phyloP scores from a whole-genome alignment of 2,329 filamentous ascomycete species.

The Macrophomina tecta region DNA sequence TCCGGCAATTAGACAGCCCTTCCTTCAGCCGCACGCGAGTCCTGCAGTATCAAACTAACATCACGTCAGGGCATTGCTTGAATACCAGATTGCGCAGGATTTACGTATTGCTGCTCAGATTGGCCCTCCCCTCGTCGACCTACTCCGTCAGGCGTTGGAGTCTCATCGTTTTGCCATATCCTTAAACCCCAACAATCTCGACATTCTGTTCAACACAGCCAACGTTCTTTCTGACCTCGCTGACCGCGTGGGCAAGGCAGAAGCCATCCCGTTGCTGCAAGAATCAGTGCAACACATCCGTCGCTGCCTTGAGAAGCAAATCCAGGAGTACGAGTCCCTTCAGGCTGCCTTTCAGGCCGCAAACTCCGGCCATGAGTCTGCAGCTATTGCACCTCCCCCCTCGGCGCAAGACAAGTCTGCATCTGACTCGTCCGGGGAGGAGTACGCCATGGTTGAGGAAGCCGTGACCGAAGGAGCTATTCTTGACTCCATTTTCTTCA shows the following conservation, averaged over 20 bases:
- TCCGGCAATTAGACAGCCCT: too few species aligned
- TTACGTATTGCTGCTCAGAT: constrained; percentile 65
- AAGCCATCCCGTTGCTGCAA: constrained; percentile 61
- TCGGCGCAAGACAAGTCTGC: constrained; percentile 22
- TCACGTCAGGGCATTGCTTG: constrained; percentile 65
- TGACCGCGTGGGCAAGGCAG: constrained; percentile 52
- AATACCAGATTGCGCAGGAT: constrained; percentile 73
- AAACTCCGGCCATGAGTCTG: constrained; percentile 30
- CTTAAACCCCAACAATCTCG: constrained; percentile 67
- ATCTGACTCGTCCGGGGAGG: constrained; percentile 53
- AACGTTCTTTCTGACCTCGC: constrained; percentile 72
- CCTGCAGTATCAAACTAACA: background rate
- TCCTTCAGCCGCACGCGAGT: too few species aligned
- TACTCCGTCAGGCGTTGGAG: constrained; percentile 65
- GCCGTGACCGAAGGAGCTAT: constrained; percentile 69
- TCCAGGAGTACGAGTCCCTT: constrained; percentile 52
- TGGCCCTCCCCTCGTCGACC: constrained; percentile 58
- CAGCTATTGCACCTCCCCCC: constrained; percentile 31
- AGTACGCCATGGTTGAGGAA: constrained; percentile 72
- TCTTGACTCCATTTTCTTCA: constrained; percentile 56
- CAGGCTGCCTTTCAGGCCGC: constrained; percentile 42
- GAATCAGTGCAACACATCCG: constrained; percentile 68
- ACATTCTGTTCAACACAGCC: constrained; percentile 74
- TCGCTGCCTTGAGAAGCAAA: constrained; percentile 52
- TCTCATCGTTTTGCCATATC: constrained; percentile 68